Evolutionary conservation across 2,329 filamentous ascomycete species (phyloP).

Genomic region (Colletotrichum karsti): DNA sequence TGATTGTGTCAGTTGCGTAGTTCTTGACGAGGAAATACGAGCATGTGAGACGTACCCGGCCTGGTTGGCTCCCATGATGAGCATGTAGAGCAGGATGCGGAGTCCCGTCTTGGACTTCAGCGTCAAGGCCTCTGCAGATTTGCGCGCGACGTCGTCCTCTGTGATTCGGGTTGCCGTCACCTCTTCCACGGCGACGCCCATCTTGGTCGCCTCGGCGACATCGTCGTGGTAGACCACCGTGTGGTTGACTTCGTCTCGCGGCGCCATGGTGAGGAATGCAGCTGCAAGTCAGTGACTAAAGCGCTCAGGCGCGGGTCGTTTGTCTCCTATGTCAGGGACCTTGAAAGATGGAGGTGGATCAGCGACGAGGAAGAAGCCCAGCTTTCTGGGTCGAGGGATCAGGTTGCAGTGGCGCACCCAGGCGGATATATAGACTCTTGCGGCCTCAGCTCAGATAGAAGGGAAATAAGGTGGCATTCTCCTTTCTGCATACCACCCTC

Average conservation of each 20-base stretch:
- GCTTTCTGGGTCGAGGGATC: background rate
- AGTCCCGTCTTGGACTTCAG: slow-evolving; percentile 50
- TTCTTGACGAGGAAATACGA: background rate
- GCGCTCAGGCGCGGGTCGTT: background rate
- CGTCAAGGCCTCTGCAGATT: slow-evolving; percentile 49
- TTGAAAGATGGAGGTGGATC: background rate
- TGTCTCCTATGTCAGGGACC: background rate
- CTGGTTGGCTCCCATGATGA: slow-evolving; percentile 56
- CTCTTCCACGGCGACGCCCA: slow-evolving; percentile 49
- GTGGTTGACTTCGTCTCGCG: slow-evolving; percentile 21
- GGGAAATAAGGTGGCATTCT: background rate
- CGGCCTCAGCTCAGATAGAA: background rate
- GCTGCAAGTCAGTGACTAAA: background rate
- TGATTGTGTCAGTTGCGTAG: fast-evolving
- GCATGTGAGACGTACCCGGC: slow-evolving; percentile 38
- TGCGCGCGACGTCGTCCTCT: slow-evolving; percentile 52
- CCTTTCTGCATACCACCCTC: slow-evolving; percentile 1
- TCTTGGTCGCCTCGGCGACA: slow-evolving; percentile 39
- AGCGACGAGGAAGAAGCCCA: slow-evolving; percentile 11
- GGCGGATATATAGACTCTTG: slow-evolving; percentile 15
- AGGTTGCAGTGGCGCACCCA: slow-evolving; percentile 9
- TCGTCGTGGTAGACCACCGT: slow-evolving; percentile 35
- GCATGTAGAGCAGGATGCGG: slow-evolving; percentile 50
- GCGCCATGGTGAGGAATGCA: slow-evolving; percentile 25
- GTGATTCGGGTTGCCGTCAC: slow-evolving; percentile 52